Conservation (phyloP, 2,329 filamentous ascomycete genomes). For the Fusarium udum region DNA sequence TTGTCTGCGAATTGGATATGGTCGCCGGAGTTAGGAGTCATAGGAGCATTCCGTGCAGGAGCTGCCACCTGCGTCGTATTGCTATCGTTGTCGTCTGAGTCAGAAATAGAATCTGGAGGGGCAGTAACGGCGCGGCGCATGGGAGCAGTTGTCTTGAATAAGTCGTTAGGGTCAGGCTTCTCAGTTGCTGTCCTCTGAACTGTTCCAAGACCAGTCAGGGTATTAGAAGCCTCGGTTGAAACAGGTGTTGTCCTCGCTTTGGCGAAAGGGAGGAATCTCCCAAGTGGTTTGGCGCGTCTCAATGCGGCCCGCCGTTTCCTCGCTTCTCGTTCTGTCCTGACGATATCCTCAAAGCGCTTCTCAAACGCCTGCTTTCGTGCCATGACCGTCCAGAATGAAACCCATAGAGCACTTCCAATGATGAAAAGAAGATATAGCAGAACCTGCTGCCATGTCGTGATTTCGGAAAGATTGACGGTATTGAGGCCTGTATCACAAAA, state of each 20-base stretch:
- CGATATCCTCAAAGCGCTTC: conserved; percentile 64
- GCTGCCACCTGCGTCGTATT: conserved; percentile 34
- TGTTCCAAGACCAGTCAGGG: conserved; percentile 31
- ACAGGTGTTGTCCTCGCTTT: conserved; percentile 35
- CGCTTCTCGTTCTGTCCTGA: conserved; percentile 51
- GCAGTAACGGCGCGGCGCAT: conserved; percentile 33
- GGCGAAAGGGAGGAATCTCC: conserved; percentile 33
- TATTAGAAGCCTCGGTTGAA: not conserved
- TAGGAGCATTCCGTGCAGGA: conserved; percentile 20
- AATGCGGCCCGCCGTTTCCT: conserved; percentile 32
- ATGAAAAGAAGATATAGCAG: conserved; percentile 72
- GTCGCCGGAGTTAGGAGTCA: conserved; percentile 17
- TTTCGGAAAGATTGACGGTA: conserved; percentile 68
- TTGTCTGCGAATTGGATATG: conserved; percentile 35
- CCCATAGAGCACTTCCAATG: conserved; percentile 72
- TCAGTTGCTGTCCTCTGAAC: conserved; percentile 24
- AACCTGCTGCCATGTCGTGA: conserved; percentile 75
- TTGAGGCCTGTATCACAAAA: conserved; percentile 76
- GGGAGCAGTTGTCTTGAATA: conserved; percentile 9
- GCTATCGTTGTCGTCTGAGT: conserved; percentile 36
- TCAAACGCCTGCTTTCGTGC: conserved; percentile 71
- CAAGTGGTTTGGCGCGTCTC: conserved; percentile 25
- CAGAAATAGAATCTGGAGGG: conserved; percentile 24
- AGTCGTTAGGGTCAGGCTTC: conserved; percentile 12
- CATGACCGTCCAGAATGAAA: conserved; percentile 71